Base-by-base conservation (phyloP, 1,284 basidiomycete genomes). In the Vanrija humicola region DNA sequence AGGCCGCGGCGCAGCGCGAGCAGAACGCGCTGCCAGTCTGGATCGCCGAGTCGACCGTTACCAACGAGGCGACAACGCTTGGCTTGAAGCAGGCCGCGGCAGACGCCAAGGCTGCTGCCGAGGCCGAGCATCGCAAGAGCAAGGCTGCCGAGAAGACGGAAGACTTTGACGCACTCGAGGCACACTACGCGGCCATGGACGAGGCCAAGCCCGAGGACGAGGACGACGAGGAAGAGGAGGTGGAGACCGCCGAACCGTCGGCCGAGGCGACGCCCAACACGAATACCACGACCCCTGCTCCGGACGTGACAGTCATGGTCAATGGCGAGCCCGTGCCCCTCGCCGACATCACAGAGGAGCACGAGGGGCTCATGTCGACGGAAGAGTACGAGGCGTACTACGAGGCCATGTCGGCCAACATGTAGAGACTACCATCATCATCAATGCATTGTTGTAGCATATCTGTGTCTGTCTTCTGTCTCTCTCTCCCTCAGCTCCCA, bases 21-120 rank as follows among this genome's bases (percentile, higher is more conserved):
- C 92, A 97, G 78, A 98, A 98, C 70, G 84, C 86, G 0, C 77
- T 98, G 45, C 95, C 95, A 0, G 82, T 86, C 9, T 98, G 95
- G 95, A 89, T 96, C 78, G 81, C 92, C 59, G 87, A 90, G 73
- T 94, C 90, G 72, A 98, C 95, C 4, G 89, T 98, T 62, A 88
- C 91, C 14, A 93, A 92, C 18, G 87, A 94, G 65, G 78, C 89
- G 60, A 97, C 94, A 0, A 86, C 90, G 18, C 80, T 95, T 26
- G 94, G 93, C 8, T 44, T 70, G 46, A 63, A 64, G 39, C 63
- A 66, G 46, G 55, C 55, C 3, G 52, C 54, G 16, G 50, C 59
- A 25, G 53, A 52, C n/a, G 59, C 55, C 3, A 49, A 44, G 21
- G 48, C 46, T 16, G 48, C 56, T 12, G 52, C 46, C 8, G 34